Evolutionary conservation across 176 grass and related monocot genomes (phyloP).

Genomic region (Aegilops speltoides): DNA sequence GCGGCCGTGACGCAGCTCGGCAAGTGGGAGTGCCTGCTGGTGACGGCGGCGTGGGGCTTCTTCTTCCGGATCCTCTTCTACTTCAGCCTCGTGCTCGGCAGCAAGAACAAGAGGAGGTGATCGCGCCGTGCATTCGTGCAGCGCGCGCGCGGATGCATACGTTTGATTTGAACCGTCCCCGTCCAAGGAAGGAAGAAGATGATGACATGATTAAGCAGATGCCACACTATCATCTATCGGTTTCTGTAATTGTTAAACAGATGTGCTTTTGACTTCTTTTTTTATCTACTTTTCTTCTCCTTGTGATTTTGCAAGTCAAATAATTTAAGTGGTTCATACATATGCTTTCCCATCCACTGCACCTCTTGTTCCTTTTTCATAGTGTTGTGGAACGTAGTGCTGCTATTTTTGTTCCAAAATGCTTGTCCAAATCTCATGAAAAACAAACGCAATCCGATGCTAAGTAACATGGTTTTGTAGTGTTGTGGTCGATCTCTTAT

Average conservation of each 20-base stretch:
- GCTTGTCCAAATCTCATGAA: background rate
- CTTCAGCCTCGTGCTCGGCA: conserved; percentile 79
- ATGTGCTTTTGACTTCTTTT: background rate
- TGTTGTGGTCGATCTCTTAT: background rate
- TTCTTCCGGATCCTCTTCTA: conserved; percentile 86
- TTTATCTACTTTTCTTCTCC: background rate
- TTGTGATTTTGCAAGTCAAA: conserved; percentile 18
- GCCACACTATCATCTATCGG: background rate
- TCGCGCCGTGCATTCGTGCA: background rate
- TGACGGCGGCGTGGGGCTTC: conserved; percentile 80
- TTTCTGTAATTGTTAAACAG: conserved; percentile 23
- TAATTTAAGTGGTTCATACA: conserved; percentile 11
- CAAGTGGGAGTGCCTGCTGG: conserved; percentile 82
- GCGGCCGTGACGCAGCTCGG: conserved; percentile 68
- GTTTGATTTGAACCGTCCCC: conserved; percentile 17
- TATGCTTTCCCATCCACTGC: background rate
- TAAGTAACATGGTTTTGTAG: background rate
- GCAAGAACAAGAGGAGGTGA: conserved; percentile 92
- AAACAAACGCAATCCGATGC: background rate
- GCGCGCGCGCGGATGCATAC: background rate
- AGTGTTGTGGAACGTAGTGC: background rate
- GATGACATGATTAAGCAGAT: conserved; percentile 7
- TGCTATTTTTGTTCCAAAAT: background rate
- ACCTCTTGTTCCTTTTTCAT: background rate
- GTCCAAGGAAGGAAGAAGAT: background rate